Evolutionary conservation across 2,329 filamentous ascomycete genomes (phyloP).

Genomic region (Monilinia polystroma): DNA sequence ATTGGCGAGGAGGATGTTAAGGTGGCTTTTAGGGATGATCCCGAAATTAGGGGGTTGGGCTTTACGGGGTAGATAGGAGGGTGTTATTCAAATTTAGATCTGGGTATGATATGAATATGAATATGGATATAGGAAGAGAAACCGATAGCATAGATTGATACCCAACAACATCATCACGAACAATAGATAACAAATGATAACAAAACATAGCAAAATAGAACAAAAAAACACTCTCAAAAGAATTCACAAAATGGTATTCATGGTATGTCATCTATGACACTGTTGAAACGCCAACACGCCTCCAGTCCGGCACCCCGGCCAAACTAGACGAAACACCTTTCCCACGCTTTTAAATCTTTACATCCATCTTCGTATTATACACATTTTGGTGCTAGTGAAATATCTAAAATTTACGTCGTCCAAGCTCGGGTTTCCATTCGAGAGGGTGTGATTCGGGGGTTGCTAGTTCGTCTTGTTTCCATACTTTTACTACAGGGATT

Average conservation of each 20-base stretch:
- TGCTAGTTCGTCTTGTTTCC: constrained; percentile 89
- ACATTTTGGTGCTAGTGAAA: not conserved
- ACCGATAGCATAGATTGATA: not conserved
- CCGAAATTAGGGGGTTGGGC: constrained; percentile 65
- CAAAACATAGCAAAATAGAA: not conserved
- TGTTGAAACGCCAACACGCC: constrained; percentile 8
- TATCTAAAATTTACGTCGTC: constrained; percentile 59
- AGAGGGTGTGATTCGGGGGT: constrained; percentile 89
- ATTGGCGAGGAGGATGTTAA: constrained; percentile 88
- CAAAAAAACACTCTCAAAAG: not conserved
- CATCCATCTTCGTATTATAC: constrained; percentile 9
- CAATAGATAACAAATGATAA: not conserved
- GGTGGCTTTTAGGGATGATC: constrained; percentile 82
- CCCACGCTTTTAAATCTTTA: not conserved
- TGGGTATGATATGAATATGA: not conserved
- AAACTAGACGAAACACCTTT: not conserved
- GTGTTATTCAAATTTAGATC: not conserved
- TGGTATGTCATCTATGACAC: not conserved
- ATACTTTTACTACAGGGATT: constrained; percentile 71
- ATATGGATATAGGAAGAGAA: not conserved
- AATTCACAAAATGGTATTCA: constrained; percentile 2
- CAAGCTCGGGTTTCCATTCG: constrained; percentile 83
- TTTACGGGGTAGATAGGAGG: constrained; percentile 30
- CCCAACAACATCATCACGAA: not conserved
- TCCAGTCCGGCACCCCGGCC: not conserved